Conservation (phyloP, 192 early-diverging fungal species). For the Dimargaris verticillata region DNA sequence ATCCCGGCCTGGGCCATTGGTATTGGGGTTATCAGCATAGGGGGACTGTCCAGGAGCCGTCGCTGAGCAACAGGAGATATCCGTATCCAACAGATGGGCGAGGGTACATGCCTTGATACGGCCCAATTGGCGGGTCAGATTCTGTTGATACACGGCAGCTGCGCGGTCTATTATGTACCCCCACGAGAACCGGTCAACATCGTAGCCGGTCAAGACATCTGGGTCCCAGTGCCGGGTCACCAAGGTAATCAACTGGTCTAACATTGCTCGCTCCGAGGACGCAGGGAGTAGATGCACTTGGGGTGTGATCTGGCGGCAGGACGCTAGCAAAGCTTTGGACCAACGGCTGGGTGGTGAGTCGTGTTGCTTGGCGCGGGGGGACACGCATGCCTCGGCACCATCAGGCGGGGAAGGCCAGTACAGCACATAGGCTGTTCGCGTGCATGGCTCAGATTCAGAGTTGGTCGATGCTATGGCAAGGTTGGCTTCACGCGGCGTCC, state of each 20-base stretch:
- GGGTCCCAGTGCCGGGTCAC: conserved; percentile 13
- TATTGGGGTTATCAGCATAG: background rate
- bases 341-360: no score
- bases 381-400: no score
- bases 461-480: no score
- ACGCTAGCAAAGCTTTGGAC: background rate
- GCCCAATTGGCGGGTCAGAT: conserved; percentile 29
- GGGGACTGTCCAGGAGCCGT: background rate
- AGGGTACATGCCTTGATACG: conserved; percentile 17
- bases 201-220: conserved; percentile 53
- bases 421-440: no score
- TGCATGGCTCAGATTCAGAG: no score
- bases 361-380: no score
- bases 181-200: conserved; percentile 74
- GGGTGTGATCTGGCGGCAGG: conserved; percentile 33
- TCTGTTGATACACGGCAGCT: conserved; percentile 19
- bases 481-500: conserved; percentile 25
- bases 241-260: conserved; percentile 11
- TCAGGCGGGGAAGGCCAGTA: no score
- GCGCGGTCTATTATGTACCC: conserved; percentile 65
- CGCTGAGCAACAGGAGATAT: background rate
- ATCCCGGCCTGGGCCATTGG: no score
- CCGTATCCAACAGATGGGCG: background rate
- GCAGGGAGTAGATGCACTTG: conserved; percentile 11
- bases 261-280: background rate